Evolutionary conservation across 495 filamentous ascomycete species (phyloP).

Genomic region (Parachaetomium inaequale): DNA sequence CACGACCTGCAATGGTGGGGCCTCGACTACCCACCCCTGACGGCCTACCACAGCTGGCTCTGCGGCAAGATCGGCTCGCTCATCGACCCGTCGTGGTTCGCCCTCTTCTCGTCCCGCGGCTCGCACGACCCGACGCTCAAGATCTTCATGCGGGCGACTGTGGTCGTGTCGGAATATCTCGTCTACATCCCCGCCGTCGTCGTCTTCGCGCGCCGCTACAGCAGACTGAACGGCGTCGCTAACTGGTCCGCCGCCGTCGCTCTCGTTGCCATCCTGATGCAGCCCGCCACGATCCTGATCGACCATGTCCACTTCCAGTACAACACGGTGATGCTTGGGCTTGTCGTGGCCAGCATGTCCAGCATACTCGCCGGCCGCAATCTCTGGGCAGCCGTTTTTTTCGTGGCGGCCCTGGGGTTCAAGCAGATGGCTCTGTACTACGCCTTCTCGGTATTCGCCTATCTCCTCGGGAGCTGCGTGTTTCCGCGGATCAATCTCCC

Average conservation of each 20-base stretch:
- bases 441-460: constrained; percentile 86
- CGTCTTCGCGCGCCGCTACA: constrained; percentile 75
- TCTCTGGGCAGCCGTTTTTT: constrained; percentile 87
- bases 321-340: constrained; percentile 95
- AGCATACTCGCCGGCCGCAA: constrained; percentile 80
- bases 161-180: constrained; percentile 83
- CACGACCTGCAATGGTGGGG: constrained; percentile 97
- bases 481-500: constrained; percentile 66
- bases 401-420: constrained; percentile 88
- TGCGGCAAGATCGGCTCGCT: constrained; percentile 77
- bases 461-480: constrained; percentile 79
- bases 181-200: constrained; percentile 82
- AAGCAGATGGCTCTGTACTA: constrained; percentile 99
- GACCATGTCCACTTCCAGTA: constrained; percentile 99
- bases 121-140: constrained; percentile 75
- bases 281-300: constrained; percentile 86
- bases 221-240: constrained; percentile 63
- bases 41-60: constrained; percentile 95
- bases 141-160: constrained; percentile 91
- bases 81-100: constrained; percentile 84
- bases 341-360: constrained; percentile 79
- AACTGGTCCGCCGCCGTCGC: constrained; percentile 80
- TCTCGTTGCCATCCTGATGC: constrained; percentile 84
- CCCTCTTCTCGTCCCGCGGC: constrained; percentile 78
- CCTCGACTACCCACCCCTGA: constrained; percentile 94